Percentiles rank a stretch among this genome's conserved stretches.
Evolutionary conservation across 176 grass and related monocot species (phyloP).

Genomic region (Musa schizocarpa): DNA sequence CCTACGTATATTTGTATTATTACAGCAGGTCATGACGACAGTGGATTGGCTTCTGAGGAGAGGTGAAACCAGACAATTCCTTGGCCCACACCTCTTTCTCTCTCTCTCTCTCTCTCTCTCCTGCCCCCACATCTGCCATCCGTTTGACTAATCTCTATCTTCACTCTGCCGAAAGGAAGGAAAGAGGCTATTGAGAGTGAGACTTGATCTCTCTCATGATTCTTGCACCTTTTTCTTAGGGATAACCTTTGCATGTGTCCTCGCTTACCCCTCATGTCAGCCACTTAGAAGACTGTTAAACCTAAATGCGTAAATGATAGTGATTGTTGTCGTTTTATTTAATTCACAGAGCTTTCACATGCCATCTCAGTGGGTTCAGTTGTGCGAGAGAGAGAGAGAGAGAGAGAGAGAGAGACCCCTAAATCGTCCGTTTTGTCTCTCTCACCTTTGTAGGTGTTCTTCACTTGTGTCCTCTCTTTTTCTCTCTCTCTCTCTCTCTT

Average conservation of each 20-base stretch:
- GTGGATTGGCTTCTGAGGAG: no score
- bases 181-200: not conserved
- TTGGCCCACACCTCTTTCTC: no score
- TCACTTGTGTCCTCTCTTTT: slow-evolving; percentile 2
- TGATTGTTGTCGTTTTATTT: slow-evolving; percentile 30
- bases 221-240: no score
- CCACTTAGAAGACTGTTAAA: slow-evolving; percentile 11
- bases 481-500: no score
- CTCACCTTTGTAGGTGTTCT: slow-evolving; percentile 25
- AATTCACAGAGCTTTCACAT: no score
- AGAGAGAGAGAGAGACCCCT: no score
- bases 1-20: no score
- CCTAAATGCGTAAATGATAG: slow-evolving; percentile 39
- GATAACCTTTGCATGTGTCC: not conserved
- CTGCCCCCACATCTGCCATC: not conserved
- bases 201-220: not conserved
- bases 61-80: no score
- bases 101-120: no score
- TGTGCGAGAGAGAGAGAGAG: no score
- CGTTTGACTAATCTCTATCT: not conserved
- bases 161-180: not conserved
- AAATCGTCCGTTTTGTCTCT: slow-evolving; percentile 20
- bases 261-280: not conserved
- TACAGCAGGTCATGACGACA: no score
- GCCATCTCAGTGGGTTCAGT: not conserved